phyloP scores from a whole-genome alignment of 192 early-diverging fungal species.

The Backusella macrospora region DNA sequence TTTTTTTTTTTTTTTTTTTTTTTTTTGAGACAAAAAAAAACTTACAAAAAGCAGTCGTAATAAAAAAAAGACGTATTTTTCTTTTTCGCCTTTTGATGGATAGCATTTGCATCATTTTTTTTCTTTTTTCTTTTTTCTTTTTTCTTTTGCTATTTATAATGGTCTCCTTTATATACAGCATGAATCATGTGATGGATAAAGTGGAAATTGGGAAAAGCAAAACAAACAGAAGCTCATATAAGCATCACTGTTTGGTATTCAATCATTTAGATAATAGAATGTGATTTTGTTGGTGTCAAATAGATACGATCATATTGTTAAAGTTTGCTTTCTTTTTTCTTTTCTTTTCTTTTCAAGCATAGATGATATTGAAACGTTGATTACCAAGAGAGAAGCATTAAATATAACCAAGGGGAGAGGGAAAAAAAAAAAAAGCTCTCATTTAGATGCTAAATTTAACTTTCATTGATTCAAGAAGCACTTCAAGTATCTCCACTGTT shows the following conservation, averaged over 20 bases:
- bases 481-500: slow-evolving; percentile 2
- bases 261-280: neutral
- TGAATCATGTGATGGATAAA: neutral
- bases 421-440: neutral
- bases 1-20: neutral
- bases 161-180: neutral
- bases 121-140: no score
- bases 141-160: slow-evolving; percentile 15
- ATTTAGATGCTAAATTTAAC: slow-evolving; percentile 4
- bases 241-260: neutral
- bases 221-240: neutral
- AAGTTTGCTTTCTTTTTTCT: neutral
- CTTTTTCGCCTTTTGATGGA: neutral
- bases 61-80: neutral
- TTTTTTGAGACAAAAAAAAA: neutral
- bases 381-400: neutral
- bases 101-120: neutral
- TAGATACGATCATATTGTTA: neutral
- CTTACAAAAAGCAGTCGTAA: neutral
- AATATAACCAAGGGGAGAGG: neutral
- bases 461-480: neutral
- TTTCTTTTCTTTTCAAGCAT: neutral
- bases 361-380: slow-evolving; percentile 5
- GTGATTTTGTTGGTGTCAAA: neutral
- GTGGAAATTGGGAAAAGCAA: no score